phyloP scores from a whole-genome alignment of 768 basidiomycete species.

The Podaxis sp. region DNA sequence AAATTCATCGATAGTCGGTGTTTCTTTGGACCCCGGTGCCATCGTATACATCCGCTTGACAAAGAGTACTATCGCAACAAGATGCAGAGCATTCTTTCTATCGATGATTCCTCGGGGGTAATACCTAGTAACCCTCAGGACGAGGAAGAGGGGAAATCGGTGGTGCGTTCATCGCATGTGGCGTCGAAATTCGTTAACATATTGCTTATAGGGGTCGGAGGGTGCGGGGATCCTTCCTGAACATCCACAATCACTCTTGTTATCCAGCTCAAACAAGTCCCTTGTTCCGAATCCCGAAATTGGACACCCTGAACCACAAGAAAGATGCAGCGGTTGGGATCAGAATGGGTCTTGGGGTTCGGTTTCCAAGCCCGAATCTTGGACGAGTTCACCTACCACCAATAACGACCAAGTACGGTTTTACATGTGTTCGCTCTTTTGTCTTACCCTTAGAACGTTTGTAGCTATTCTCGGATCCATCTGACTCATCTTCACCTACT shows the following conservation, averaged over 20 bases:
- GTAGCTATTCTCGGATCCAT: constrained; percentile 2
- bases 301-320: too few relatives aligned
- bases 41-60: constrained; percentile 26
- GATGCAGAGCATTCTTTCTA: constrained; percentile 1
- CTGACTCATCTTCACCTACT: constrained; percentile 5
- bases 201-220: neutral
- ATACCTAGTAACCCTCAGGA: too few relatives aligned
- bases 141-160: too few relatives aligned
- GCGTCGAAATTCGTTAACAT: neutral
- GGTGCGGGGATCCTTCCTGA: neutral
- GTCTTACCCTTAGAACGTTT: neutral
- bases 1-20: constrained; percentile 21
- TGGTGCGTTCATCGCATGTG: too few relatives aligned
- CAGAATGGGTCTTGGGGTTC: neutral
- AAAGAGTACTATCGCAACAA: constrained; percentile 14
- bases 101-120: too few relatives aligned
- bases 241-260: neutral
- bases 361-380: neutral
- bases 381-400: constrained; percentile 2
- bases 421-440: neutral
- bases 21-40: constrained; percentile 19
- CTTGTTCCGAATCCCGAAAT: neutral
- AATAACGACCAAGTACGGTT: constrained; percentile 2
- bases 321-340: constrained; percentile 4
- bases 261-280: neutral